phyloP scores from a whole-genome alignment of 768 basidiomycete species.

The Xerocomellus amylosporus region DNA sequence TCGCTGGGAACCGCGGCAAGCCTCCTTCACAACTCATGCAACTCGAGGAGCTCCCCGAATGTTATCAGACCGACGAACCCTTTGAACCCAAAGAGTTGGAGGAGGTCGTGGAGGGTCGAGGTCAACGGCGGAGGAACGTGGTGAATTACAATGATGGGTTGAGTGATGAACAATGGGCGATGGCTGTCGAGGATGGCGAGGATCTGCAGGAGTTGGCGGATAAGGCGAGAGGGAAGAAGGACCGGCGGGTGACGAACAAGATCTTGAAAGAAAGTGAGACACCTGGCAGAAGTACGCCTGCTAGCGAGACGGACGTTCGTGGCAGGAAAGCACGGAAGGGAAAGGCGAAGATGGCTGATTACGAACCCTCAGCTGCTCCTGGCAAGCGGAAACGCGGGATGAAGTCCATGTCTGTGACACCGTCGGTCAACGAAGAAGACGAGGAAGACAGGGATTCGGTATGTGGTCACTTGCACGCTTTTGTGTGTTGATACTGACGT shows the following conservation, averaged over 20 bases:
- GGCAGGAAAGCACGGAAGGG: constrained; percentile 53
- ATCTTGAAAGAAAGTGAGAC: constrained; percentile 55
- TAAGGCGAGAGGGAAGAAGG: constrained; percentile 60
- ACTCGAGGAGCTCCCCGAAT: constrained; percentile 87
- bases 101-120: constrained; percentile 67
- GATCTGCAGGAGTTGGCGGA: constrained; percentile 74
- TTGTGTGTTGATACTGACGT: background rate
- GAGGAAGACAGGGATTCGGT: constrained; percentile 77
- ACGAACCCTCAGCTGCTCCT: constrained; percentile 38
- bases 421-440: constrained; percentile 68
- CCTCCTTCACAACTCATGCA: constrained; percentile 76
- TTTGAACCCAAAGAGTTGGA: constrained; percentile 64
- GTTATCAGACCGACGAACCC: constrained; percentile 83
- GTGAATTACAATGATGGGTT: constrained; percentile 94
- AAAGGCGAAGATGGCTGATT: constrained; percentile 61
- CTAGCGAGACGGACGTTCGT: constrained; percentile 56
- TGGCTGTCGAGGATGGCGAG: constrained; percentile 81
- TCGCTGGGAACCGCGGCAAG: constrained; percentile 70
- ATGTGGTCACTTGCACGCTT: constrained; percentile 24
- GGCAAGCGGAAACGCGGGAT: constrained; percentile 74
- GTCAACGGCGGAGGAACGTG: constrained; percentile 76
- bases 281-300: constrained; percentile 63
- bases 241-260: constrained; percentile 59
- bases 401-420: constrained; percentile 75
- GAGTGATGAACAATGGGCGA: constrained; percentile 90